Percentiles rank a stretch among this genome's conserved stretches.
phyloP scores from a whole-genome alignment of 2,329 filamentous ascomycete species.

The Pseudogymnoascus destructans region DNA sequence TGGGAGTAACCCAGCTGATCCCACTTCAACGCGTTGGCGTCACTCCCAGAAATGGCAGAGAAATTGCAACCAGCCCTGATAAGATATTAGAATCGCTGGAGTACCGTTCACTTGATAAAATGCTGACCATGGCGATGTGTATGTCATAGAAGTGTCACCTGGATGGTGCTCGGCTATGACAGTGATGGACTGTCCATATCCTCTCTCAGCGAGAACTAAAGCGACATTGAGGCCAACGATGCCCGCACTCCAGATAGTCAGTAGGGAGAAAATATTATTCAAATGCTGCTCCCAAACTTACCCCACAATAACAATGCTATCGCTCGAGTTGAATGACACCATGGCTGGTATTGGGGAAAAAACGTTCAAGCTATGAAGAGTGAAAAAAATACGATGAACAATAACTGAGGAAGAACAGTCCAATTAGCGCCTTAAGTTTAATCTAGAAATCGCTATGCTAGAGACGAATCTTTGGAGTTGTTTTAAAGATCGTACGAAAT shows the following conservation, averaged over 20 bases:
- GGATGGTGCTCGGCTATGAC: slow-evolving; percentile 31
- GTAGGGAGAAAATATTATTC: not conserved
- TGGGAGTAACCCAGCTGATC: slow-evolving; percentile 30
- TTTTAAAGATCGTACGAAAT: slow-evolving; percentile 8
- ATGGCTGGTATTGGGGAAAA: not conserved
- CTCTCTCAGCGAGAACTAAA: slow-evolving; percentile 27
- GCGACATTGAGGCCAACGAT: slow-evolving; percentile 31
- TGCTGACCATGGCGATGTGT: slow-evolving; percentile 31
- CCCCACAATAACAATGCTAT: slow-evolving; percentile 9
- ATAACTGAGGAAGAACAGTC: not conserved
- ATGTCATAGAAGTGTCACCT: slow-evolving; percentile 29
- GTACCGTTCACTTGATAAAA: not conserved
- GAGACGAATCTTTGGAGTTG: not conserved
- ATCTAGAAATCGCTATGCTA: not conserved
- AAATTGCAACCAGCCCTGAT: slow-evolving; percentile 33
- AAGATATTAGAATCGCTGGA: not conserved
- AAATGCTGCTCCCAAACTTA: not conserved
- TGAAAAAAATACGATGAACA: not conserved
- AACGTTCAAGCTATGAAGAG: not conserved
- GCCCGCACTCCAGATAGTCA: slow-evolving; percentile 17
- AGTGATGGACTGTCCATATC: slow-evolving; percentile 27
- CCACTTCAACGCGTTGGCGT: slow-evolving; percentile 32
- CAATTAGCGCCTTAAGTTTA: not conserved
- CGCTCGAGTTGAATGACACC: slow-evolving; percentile 1
- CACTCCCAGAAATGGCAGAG: slow-evolving; percentile 32